These are phyloP conservation scores for Apiospora aurea DNA, from an alignment of 2,329 filamentous ascomycete species.

Conservation along the genomic window DNA sequence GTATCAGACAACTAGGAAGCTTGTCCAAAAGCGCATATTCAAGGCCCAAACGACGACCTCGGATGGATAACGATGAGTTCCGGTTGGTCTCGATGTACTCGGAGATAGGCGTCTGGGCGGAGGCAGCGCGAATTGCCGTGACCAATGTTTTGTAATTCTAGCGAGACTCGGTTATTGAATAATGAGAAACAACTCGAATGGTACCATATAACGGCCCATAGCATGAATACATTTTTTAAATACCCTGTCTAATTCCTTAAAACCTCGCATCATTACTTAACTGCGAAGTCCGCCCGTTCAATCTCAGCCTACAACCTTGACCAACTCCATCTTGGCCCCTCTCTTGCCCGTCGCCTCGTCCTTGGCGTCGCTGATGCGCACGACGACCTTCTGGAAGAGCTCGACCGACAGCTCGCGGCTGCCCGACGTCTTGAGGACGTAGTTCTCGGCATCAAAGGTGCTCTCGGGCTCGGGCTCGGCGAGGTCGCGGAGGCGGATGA, in stretches of 20 bases:
- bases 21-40: background rate
- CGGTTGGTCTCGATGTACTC: background rate
- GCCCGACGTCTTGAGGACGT: constrained; percentile 70
- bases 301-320: constrained; percentile 39
- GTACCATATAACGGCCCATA: background rate
- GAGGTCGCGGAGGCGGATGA: constrained; percentile 87
- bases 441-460: constrained; percentile 85
- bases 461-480: constrained; percentile 79
- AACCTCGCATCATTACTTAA: background rate
- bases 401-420: constrained; percentile 69
- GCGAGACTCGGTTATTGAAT: background rate
- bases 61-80: background rate
- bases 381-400: constrained; percentile 89
- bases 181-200: background rate
- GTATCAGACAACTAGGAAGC: background rate
- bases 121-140: background rate
- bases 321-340: constrained; percentile 79
- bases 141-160: background rate
- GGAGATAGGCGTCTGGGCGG: background rate
- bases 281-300: background rate
- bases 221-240: constrained; percentile 3
- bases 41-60: background rate
- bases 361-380: constrained; percentile 89
- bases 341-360: constrained; percentile 97
- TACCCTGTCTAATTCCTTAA: background rate